Evolutionary conservation across 1,139 yeast genomes (phyloP).

Genomic region (Dujonia santamariae): DNA sequence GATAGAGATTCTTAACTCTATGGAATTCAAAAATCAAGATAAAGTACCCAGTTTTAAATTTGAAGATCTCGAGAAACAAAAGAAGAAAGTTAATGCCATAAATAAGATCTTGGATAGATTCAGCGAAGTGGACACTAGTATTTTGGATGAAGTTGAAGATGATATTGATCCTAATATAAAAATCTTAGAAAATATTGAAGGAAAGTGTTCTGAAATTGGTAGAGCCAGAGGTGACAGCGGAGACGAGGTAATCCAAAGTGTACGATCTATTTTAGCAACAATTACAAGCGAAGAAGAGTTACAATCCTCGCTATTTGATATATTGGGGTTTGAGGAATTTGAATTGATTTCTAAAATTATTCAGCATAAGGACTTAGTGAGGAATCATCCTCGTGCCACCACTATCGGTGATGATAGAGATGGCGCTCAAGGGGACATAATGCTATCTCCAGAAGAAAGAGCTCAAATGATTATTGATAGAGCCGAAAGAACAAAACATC

Average conservation of each 20-base stretch:
- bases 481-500: constrained; percentile 48
- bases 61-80: constrained; percentile 18
- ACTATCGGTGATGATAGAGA: not conserved
- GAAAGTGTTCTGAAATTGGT: constrained; percentile 28
- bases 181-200: constrained; percentile 19
- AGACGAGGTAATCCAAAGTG: constrained; percentile 23
- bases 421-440: constrained; percentile 4
- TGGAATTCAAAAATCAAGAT: constrained; percentile 23
- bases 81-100: constrained; percentile 24
- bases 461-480: constrained; percentile 57
- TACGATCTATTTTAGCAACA: constrained; percentile 21
- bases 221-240: constrained; percentile 22
- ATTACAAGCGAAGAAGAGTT: constrained; percentile 55
- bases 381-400: constrained; percentile 8
- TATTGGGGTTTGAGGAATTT: constrained; percentile 81
- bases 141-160: constrained; percentile 28
- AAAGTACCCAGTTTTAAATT: constrained; percentile 32
- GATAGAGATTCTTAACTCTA: constrained; percentile 36
- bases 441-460: constrained; percentile 48
- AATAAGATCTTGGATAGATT: constrained; percentile 27
- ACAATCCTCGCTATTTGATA: constrained; percentile 68
- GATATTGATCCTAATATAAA: constrained; percentile 16
- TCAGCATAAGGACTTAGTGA: constrained; percentile 41
- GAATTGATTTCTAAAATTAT: constrained; percentile 71
- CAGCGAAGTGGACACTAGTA: constrained; percentile 28